Base-by-base conservation (phyloP, 768 basidiomycete genomes). In the Termitomyces eurrhizus region DNA sequence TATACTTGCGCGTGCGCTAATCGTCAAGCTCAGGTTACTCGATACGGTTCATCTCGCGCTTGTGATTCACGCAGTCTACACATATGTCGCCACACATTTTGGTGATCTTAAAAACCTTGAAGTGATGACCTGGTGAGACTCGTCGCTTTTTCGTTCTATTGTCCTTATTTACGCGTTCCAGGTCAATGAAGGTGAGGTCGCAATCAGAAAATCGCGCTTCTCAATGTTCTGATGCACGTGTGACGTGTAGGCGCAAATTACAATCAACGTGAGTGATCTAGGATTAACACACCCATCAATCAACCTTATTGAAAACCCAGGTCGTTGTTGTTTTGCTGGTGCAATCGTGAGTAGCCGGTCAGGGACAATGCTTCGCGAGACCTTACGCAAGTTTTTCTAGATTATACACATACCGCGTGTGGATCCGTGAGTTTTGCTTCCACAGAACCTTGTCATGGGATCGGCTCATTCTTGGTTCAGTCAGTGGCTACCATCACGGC, bases 391-490 rank as follows among this genome's bases (percentile, higher is more conserved):
- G 37, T 56, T 49, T 52, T 26, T 21, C 16, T 41, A 80, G 80
- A 61, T 63, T 81, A 26, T 82, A 82, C 50, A 72, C 78, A 7
- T 72, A 72, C 59, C 75, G 81, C 3, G 76, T 81, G 8, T 81
- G 80, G 79, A 68, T 77, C 52, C 75, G 80, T 82, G 56, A 68
- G 80, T 78, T 9, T 29, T 52, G 49, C 29, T 49, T 59, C 8
- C 52, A 39, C 33, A 39, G 35, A 3, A 24, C 16, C 0, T 18
- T 46, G 32, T 58, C 50, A 37, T 53, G 33, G n/a, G 18, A 52
- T n/a, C 32, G 4, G 24, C 33, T 49, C 42, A 45, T 49, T 52
- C 26, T 24, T 41, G n/a, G 1, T 52, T 14, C 32, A 75, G 74
- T 77, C 37, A 64, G 76, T 54, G 76, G 75, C 35, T 77, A 73